Evolutionary conservation across 2,329 filamentous ascomycete genomes (phyloP).

Genomic region (Apiospora rasikravindrae): DNA sequence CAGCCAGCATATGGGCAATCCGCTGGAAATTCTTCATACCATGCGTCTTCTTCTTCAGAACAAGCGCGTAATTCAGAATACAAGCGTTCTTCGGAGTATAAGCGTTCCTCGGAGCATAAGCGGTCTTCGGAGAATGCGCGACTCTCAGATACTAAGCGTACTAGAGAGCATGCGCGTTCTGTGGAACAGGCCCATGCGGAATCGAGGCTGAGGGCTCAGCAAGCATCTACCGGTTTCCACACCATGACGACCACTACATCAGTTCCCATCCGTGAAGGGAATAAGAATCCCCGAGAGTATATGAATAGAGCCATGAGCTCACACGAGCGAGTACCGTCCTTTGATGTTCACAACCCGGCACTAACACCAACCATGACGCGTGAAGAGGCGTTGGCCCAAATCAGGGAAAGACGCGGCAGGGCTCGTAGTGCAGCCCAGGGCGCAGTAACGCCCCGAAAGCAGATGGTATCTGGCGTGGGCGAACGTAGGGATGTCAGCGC

Average conservation of each 20-base stretch:
- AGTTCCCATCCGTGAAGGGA: slow-evolving; percentile 57
- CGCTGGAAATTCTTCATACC: slow-evolving; percentile 15
- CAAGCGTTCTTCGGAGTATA: not conserved
- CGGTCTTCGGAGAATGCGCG: slow-evolving; percentile 32
- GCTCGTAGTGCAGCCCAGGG: slow-evolving; percentile 72
- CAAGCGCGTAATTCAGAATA: not conserved
- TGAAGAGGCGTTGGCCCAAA: slow-evolving; percentile 77
- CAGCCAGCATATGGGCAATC: not conserved
- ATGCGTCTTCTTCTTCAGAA: not conserved
- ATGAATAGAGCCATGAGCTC: slow-evolving; percentile 53
- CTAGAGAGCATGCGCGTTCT: slow-evolving; percentile 15
- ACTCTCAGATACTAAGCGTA: not conserved
- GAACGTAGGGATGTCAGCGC: slow-evolving; percentile 56
- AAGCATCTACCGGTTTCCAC: slow-evolving; percentile 41
- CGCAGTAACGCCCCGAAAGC: slow-evolving; percentile 64
- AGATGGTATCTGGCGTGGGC: slow-evolving; percentile 57
- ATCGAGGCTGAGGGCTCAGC: not conserved
- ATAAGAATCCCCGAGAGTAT: slow-evolving; percentile 47
- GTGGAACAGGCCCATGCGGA: slow-evolving; percentile 3
- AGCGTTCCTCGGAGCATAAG: not conserved
- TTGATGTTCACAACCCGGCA: slow-evolving; percentile 62
- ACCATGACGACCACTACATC: slow-evolving; percentile 56
- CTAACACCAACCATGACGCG: slow-evolving; percentile 71
- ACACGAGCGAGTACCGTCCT: slow-evolving; percentile 44
- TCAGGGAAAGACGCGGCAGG: slow-evolving; percentile 73